These are phyloP conservation scores for Paraphaeosphaeria sporulosa DNA, from an alignment of 2,329 filamentous ascomycete species.

Conservation along the genomic window DNA sequence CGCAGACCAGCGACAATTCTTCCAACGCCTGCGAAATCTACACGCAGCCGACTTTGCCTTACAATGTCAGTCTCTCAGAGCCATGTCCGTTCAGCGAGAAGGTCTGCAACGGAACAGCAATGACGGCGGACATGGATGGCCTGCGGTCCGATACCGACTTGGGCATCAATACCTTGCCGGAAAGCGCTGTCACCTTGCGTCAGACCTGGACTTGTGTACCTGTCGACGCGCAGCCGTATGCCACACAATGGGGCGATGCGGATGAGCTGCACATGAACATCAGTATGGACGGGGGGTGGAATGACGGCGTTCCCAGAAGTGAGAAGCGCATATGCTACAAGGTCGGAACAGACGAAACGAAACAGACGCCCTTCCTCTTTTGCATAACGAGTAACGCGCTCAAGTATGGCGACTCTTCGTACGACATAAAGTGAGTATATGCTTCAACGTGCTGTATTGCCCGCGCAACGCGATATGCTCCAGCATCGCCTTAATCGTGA, in stretches of 20 bases:
- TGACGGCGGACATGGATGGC: constrained; percentile 17
- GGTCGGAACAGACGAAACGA: constrained; percentile 6
- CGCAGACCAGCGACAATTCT: constrained; percentile 6
- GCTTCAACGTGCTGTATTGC: neutral
- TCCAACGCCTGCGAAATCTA: constrained; percentile 18
- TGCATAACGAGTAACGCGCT: neutral
- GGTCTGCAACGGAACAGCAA: constrained; percentile 18
- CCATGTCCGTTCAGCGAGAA: constrained; percentile 22
- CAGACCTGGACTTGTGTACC: constrained; percentile 20
- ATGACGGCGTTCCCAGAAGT: neutral
- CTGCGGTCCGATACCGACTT: constrained; percentile 19
- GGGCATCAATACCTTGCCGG: constrained; percentile 20
- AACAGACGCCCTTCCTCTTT: neutral
- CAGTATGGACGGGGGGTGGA: neutral
- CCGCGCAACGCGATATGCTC: neutral
- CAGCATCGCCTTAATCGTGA: neutral
- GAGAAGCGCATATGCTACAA: constrained; percentile 11
- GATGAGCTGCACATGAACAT: neutral
- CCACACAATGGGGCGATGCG: constrained; percentile 13
- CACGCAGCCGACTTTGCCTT: constrained; percentile 11
- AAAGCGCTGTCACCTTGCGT: constrained; percentile 17
- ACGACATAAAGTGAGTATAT: neutral
- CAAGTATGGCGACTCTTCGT: neutral
- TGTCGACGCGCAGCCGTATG: constrained; percentile 16
- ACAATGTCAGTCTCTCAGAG: neutral